Evolutionary conservation across 371 early-diverging fungal species (phyloP).

Genomic region (Batkoa obscura): DNA sequence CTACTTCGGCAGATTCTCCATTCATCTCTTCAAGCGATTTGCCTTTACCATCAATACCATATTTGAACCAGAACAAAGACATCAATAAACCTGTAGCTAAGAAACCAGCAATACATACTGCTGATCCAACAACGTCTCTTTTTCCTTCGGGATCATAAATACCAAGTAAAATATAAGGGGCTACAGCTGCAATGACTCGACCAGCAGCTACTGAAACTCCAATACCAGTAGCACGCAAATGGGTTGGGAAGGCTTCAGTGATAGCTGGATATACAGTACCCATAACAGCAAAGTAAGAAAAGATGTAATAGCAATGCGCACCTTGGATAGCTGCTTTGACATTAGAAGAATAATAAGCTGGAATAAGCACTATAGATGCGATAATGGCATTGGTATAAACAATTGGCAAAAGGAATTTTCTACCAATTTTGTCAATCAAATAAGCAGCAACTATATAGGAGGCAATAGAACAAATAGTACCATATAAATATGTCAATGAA

Average conservation of each 20-base stretch:
- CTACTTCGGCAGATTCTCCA: not conserved
- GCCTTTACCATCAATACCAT: conserved; percentile 1
- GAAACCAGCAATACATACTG: not conserved
- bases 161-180: conserved; percentile 5
- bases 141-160: not conserved
- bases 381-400: conserved; percentile 6
- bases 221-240: conserved; percentile 8
- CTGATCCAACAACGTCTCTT: not conserved
- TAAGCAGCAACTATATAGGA: not conserved
- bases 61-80: not conserved
- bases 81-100: conserved; percentile 3
- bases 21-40: conserved; percentile 5
- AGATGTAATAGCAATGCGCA: conserved; percentile 7
- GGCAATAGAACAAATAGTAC: conserved; percentile 3
- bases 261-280: conserved; percentile 6
- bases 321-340: not conserved
- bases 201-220: conserved; percentile 8
- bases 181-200: conserved; percentile 6
- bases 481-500: conserved; percentile 4
- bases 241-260: conserved; percentile 9
- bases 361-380: conserved; percentile 1
- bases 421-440: conserved; percentile 6
- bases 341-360: conserved; percentile 1
- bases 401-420: conserved; percentile 5
- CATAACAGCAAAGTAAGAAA: conserved; percentile 3